A percentile compares a stretch with the other conserved stretches of the same genome.
phyloP scores from a whole-genome alignment of 2,329 filamentous ascomycete species.

The Apiospora malaysiana region DNA sequence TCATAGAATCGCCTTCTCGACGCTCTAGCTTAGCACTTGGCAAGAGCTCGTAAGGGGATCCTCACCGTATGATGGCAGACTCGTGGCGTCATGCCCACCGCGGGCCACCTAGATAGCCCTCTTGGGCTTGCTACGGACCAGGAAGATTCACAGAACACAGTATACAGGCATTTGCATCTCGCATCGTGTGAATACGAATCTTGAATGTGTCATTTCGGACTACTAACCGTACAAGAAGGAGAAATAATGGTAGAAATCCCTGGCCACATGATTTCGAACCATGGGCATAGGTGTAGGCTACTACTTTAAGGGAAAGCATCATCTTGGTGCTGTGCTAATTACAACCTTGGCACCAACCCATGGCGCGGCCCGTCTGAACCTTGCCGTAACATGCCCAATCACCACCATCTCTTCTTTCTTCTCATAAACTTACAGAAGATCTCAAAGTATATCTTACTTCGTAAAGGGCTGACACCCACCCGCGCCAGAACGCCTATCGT shows the following conservation, averaged over 20 bases:
- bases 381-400: constrained; percentile 13
- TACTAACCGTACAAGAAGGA: neutral
- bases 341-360: neutral
- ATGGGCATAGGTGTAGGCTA: neutral
- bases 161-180: too few species aligned
- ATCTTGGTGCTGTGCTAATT: neutral
- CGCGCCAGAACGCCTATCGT: neutral
- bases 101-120: neutral
- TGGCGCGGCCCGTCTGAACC: constrained; percentile 4
- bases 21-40: too few species aligned
- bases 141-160: neutral
- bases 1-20: neutral
- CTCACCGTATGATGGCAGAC: neutral
- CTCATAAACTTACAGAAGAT: neutral
- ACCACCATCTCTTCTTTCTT: neutral
- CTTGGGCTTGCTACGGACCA: neutral
- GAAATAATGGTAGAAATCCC: too few species aligned
- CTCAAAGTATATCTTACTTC: neutral
- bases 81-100: neutral
- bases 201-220: neutral
- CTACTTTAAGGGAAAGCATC: neutral
- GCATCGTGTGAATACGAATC: neutral
- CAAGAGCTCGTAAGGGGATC: neutral
- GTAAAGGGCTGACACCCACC: neutral
- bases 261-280: neutral